phyloP scores from a whole-genome alignment of 768 basidiomycete species.

The Rhizopogon salebrosus region DNA sequence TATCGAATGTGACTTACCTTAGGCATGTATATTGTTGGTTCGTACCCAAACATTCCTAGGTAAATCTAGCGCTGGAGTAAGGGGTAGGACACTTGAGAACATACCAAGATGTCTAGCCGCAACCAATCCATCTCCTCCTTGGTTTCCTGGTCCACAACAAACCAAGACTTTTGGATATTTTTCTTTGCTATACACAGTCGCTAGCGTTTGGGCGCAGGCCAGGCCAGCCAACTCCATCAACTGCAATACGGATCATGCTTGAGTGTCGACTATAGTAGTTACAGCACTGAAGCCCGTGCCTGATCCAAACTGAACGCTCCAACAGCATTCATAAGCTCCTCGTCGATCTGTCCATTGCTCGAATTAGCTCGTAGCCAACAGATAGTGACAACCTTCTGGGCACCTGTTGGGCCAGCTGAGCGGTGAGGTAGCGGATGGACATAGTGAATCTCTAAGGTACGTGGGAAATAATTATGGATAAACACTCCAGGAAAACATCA shows the following conservation, averaged over 20 bases:
- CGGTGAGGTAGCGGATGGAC: constrained; percentile 62
- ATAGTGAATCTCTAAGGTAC: constrained; percentile 23
- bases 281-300: constrained; percentile 32
- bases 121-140: constrained; percentile 94
- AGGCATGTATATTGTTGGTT: constrained; percentile 87
- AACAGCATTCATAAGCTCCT: constrained; percentile 83
- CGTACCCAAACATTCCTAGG: constrained; percentile 87
- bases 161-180: constrained; percentile 79
- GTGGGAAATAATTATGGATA: constrained; percentile 2
- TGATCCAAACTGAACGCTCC: constrained; percentile 96
- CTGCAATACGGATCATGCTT: constrained; percentile 32
- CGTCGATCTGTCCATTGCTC: constrained; percentile 66
- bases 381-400: neutral
- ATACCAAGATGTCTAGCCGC: constrained; percentile 90
- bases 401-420: constrained; percentile 76
- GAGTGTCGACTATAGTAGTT: neutral
- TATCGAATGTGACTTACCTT: constrained; percentile 48
- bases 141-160: constrained; percentile 96
- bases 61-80: neutral
- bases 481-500: neutral
- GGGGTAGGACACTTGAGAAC: constrained; percentile 12
- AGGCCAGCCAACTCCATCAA: constrained; percentile 96
- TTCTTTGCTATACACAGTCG: constrained; percentile 67
- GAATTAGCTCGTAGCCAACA: neutral
- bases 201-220: constrained; percentile 85